phyloP scores from a whole-genome alignment of 257 asterid species.

The Ballota nigra region DNA sequence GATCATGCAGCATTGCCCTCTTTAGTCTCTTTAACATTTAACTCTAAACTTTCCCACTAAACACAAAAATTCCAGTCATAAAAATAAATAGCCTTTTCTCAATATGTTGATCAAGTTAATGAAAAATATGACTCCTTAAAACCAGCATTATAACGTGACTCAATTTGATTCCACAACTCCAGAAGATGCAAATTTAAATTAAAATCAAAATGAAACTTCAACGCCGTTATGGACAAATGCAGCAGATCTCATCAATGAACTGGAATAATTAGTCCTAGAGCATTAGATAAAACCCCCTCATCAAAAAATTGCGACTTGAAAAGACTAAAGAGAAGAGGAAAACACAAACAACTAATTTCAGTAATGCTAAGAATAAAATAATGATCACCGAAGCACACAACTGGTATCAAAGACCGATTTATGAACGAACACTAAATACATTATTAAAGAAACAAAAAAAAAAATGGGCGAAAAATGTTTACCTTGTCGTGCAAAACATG shows the following conservation, averaged over 20 bases:
- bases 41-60: background rate
- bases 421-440: conserved; percentile 1
- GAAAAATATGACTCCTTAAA: background rate
- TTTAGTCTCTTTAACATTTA: background rate
- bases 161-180: conserved; percentile 5
- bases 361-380: conserved; percentile 18
- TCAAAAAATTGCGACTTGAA: background rate
- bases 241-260: conserved; percentile 40
- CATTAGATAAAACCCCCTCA: conserved; percentile 12
- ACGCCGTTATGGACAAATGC: conserved; percentile 18
- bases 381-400: conserved; percentile 28
- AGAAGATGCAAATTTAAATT: background rate
- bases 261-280: conserved; percentile 15
- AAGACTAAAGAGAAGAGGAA: background rate
- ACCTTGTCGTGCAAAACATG: conserved; percentile 75
- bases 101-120: conserved; percentile 10
- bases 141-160: background rate
- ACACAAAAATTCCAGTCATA: background rate
- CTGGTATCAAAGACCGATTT: background rate
- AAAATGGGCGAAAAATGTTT: background rate
- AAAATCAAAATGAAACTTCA: background rate
- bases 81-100: background rate
- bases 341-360: conserved; percentile 20
- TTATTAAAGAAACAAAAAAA: background rate
- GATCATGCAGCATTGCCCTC: background rate